These are phyloP conservation scores for Aspergillus sp. DNA, from an alignment of 2,329 filamentous ascomycete species.

Conservation along the genomic window DNA sequence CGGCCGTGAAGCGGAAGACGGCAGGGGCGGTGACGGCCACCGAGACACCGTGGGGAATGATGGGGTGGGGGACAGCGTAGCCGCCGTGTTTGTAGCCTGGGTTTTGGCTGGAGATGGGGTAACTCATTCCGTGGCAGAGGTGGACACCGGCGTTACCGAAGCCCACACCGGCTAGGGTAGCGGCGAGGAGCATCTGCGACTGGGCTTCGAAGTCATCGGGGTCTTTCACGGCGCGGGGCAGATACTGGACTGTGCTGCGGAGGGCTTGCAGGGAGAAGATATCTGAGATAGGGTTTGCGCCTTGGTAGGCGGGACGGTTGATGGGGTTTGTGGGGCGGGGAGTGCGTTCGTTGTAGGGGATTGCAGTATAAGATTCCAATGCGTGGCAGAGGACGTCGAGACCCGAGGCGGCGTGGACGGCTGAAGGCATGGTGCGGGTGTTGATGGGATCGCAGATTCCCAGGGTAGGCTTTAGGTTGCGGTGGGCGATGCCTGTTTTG, in stretches of 20 bases:
- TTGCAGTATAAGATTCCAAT: slow-evolving; percentile 95
- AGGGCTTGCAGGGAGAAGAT: slow-evolving; percentile 91
- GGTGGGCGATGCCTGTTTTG: slow-evolving; percentile 93
- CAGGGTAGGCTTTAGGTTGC: slow-evolving; percentile 90
- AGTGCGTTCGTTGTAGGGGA: slow-evolving; percentile 81
- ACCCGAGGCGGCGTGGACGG: slow-evolving; percentile 86
- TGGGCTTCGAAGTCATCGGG: slow-evolving; percentile 92
- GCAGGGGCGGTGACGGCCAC: slow-evolving; percentile 91
- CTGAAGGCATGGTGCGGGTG: slow-evolving; percentile 90
- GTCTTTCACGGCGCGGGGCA: slow-evolving; percentile 79
- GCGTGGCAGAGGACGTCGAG: slow-evolving; percentile 94
- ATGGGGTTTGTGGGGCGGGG: slow-evolving; percentile 87
- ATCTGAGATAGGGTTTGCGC: slow-evolving; percentile 94
- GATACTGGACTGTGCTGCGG: slow-evolving; percentile 79
- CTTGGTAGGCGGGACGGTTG: slow-evolving; percentile 88
- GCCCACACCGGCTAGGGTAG: slow-evolving; percentile 88
- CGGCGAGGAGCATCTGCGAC: slow-evolving; percentile 89
- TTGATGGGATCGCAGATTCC: slow-evolving; percentile 85
- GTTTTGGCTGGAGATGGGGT: slow-evolving; percentile 94
- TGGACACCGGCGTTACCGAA: slow-evolving; percentile 98
- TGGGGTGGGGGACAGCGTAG: slow-evolving; percentile 69
- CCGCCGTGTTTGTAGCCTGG: slow-evolving; percentile 82
- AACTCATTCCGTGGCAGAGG: slow-evolving; percentile 87
- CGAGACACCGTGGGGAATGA: slow-evolving; percentile 94
- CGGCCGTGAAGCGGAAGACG: slow-evolving; percentile 87